These are phyloP conservation scores for Kentomonas sorsogonicus DNA, from an alignment of 208 protist species.

Conservation along the genomic window DNA sequence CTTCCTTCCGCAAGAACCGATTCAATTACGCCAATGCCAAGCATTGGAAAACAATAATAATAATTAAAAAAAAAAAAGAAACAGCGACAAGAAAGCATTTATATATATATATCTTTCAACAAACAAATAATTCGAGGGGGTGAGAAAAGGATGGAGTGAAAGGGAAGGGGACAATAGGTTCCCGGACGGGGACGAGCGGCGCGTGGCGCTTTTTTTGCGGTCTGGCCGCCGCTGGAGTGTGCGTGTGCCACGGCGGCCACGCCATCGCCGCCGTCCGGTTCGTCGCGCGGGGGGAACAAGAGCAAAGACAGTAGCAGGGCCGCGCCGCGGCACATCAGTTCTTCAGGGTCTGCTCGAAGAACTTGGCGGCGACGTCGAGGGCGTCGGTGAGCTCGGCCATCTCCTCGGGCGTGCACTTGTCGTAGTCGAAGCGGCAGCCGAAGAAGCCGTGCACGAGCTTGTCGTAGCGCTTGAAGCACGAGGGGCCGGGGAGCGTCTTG, in stretches of 20 bases:
- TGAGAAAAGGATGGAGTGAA: too few species aligned
- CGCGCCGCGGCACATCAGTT: background rate
- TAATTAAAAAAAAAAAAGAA: background rate
- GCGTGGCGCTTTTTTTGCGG: too few species aligned
- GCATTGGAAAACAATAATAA: conserved; percentile 7
- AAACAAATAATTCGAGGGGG: too few species aligned
- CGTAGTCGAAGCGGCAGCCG: conserved; percentile 31
- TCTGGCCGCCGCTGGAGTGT: too few species aligned
- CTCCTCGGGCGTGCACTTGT: conserved; percentile 22
- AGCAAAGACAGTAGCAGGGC: too few species aligned
- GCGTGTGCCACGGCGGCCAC: too few species aligned
- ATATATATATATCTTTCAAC: background rate
- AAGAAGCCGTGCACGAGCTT: conserved; percentile 50
- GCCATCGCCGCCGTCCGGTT: too few species aligned
- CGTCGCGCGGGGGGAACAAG: too few species aligned
- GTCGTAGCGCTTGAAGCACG: conserved; percentile 35
- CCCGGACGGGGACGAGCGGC: too few species aligned
- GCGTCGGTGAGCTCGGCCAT: conserved; percentile 23
- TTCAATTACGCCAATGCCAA: too few species aligned
- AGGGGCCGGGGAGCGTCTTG: conserved; percentile 16
- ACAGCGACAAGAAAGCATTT: background rate
- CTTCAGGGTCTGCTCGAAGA: conserved; percentile 28
- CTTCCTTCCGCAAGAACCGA: too few species aligned
- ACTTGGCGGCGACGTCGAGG: conserved; percentile 15
- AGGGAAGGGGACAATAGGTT: too few species aligned